A percentile compares a stretch with the other conserved stretches of the same genome.
Evolutionary conservation across 345 rosid species (phyloP).

Genomic region (Nasturtium officinale): DNA sequence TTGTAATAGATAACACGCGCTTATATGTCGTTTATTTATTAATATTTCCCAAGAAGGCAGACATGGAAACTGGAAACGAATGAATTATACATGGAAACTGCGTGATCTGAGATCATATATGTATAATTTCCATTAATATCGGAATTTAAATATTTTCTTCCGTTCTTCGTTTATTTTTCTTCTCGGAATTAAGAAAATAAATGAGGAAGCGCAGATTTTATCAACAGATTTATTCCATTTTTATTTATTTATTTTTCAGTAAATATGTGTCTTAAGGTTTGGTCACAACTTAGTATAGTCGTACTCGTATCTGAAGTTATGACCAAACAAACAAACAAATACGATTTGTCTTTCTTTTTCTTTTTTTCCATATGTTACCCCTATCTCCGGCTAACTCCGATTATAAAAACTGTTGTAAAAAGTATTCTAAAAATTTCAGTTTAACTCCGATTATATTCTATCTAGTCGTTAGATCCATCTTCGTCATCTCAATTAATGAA

Average conservation of each 20-base stretch:
- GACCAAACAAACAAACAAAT: slow-evolving; percentile 7
- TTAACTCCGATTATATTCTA: too few species aligned
- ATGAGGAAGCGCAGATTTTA: background rate
- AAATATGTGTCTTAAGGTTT: too few species aligned
- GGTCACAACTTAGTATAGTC: too few species aligned
- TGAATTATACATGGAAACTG: slow-evolving; percentile 25
- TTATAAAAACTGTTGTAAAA: too few species aligned
- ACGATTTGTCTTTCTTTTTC: slow-evolving; percentile 15
- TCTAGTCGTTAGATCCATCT: too few species aligned
- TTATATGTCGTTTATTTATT: background rate
- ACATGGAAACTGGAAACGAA: slow-evolving; percentile 21
- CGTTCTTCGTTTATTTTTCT: background rate
- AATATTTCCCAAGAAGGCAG: background rate
- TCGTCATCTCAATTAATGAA: too few species aligned
- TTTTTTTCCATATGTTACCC: too few species aligned
- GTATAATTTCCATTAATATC: slow-evolving; percentile 3
- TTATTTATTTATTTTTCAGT: too few species aligned
- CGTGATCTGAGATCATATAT: slow-evolving; percentile 13
- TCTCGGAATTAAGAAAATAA: background rate
- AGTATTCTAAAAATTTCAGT: too few species aligned
- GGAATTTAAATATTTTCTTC: background rate
- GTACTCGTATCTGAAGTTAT: background rate
- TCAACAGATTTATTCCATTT: background rate
- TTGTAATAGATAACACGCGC: slow-evolving; percentile 33
- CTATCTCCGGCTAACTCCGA: too few species aligned